Base-by-base conservation (phyloP, 1,139 yeast species). In the Wickerhamomyces sp. region DNA sequence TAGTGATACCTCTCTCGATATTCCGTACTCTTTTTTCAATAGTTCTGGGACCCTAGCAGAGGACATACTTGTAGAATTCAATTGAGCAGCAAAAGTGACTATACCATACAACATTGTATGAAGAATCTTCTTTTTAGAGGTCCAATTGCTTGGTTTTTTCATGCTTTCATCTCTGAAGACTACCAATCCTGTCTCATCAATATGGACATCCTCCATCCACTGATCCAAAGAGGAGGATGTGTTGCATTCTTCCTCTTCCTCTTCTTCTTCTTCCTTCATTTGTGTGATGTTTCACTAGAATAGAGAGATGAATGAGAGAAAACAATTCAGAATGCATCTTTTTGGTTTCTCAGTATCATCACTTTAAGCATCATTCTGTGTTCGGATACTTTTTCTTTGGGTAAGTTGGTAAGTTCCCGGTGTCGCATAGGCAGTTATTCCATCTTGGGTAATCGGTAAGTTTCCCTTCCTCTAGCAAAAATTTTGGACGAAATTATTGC, bases 81-180 rank as follows among this genome's bases (percentile, higher is more conserved):
- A 64, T 53, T 71, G 76, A 0, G 76, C 75, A 7, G 71, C 63
- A 53, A 71, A 68, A 1, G 77, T 71, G 2, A 72, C 64, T 7
- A 64, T 40, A 1, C 76, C 75, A 49, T 65, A 73, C 14, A 66
- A 47, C n/a, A 67, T 49, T 0, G 77, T 73, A 47, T 72, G 73
- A 1, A 42, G n/a, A 4, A 65, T 34, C 48, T 71, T 71, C 45
- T 65, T 68, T 6, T 37, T 41, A 4, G 51, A 34, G 1, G 65
- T 23, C 77, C 77, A 73, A 50, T 68, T 68, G 18, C 55, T 44
- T 1, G 74, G 73, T 34, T 54, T 59, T 9, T 60, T 48, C 1
- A 53, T 47, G 15, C 63, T 55, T 10, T 52, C 51, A 18, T 53
- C 61, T 55, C 45, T 59, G 63, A 49, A 63, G 1, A 43, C 34